Base-by-base conservation (phyloP, 305 asterid genomes). In the Fraxinus sp. region DNA sequence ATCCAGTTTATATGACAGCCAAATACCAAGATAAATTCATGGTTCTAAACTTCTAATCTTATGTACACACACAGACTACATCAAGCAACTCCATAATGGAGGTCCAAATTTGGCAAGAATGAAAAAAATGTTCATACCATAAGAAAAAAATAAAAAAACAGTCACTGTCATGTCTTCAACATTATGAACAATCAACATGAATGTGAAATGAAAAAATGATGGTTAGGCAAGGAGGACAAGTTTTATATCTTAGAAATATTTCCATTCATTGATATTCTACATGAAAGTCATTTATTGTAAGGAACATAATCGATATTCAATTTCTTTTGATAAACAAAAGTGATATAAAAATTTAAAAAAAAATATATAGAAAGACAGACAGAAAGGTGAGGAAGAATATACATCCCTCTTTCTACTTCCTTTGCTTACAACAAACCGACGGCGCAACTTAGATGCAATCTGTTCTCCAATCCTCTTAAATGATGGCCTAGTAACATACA, bases 401-500 rank as follows among this genome's bases (percentile, higher is more conserved):
- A 57, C 68, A 57, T 57, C 28, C 68, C 68, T 57, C 68, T 57
- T 57, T 57, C 28, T 57, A 52, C 64, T 52, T 52, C 64, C 79
- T 79, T 71, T 13, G 16, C 80, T 89, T 75, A 95, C 86, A 95
- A 89, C 89, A 95, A 90, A 81, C 99, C 99, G 66, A 90, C 93
- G 49, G 87, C 98, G 86, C 99, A 96, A 82, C 93, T 94, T 57
- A 96, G 90, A 88, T 94, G 97, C 87, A 95, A 88, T 86, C 98
- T 90, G 90, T 94, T 95, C 93, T 95, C 99, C 97, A 95, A 86
- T 64, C 97, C 96, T 88, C 99, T 88, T 78, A 96, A 89, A 86
- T 96, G 99, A 91, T 96, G 99, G 46, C 99, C 99, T 80, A 94
- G 82, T 87, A 96, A 77, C 99, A 96, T 96, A 87, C 98, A 96